Percentiles rank a stretch among this genome's conserved stretches.
Conservation (phyloP, 2,329 filamentous ascomycete species). For the Raffaelea deltoideospora region DNA sequence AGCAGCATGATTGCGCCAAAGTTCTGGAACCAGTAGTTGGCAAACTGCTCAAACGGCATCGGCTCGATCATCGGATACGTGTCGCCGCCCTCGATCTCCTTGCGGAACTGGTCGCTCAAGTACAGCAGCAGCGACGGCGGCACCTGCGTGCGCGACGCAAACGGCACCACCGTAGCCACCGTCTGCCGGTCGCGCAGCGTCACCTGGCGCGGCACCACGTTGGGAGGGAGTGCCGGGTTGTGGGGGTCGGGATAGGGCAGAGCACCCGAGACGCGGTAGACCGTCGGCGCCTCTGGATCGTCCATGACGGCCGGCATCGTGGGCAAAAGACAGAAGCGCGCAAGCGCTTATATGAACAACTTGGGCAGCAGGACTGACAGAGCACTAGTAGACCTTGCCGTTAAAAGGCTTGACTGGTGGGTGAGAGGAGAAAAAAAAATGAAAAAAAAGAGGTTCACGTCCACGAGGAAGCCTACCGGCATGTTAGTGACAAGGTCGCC, state of each 20-base stretch:
- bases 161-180: constrained; percentile 69
- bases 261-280: constrained; percentile 54
- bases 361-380: too few species aligned
- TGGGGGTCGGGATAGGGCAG: constrained; percentile 48
- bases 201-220: constrained; percentile 60
- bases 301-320: constrained; percentile 65
- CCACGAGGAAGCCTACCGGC: background rate
- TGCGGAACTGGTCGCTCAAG: constrained; percentile 70
- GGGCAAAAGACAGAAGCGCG: background rate
- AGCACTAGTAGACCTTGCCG: too few species aligned
- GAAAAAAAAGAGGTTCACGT: background rate
- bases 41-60: constrained; percentile 60
- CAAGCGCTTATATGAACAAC: too few species aligned
- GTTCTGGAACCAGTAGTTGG: constrained; percentile 79
- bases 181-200: constrained; percentile 74
- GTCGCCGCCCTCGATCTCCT: constrained; percentile 82
- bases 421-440: background rate
- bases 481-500: too few species aligned
- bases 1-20: constrained; percentile 81
- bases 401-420: too few species aligned
- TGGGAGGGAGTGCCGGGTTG: constrained; percentile 48
- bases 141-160: constrained; percentile 62
- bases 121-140: constrained; percentile 61
- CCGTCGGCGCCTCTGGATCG: constrained; percentile 55
- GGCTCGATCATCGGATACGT: constrained; percentile 79